Evolutionary conservation across 2,329 filamentous ascomycete genomes (phyloP).

Genomic region (Nothophaeocryptopus gaeumannii): DNA sequence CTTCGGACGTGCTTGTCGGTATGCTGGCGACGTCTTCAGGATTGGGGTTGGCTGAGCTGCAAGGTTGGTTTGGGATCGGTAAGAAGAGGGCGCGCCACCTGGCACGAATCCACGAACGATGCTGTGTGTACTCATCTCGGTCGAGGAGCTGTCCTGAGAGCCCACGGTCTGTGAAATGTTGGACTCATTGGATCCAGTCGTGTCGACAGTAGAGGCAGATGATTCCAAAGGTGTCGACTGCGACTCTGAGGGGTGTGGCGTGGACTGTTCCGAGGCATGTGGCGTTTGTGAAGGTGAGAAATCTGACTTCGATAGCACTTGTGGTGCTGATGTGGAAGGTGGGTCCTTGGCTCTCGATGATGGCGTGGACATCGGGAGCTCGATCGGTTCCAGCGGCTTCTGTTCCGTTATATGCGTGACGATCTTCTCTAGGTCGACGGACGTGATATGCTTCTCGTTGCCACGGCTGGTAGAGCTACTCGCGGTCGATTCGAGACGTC

Average conservation of each 20-base stretch:
- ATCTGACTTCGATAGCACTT: slow-evolving; percentile 38
- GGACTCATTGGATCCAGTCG: slow-evolving; percentile 39
- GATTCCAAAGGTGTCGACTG: slow-evolving; percentile 47
- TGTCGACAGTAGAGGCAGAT: slow-evolving; percentile 56
- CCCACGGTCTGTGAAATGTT: slow-evolving; percentile 41
- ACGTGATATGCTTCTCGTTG: slow-evolving; percentile 85
- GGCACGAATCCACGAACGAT: slow-evolving; percentile 85
- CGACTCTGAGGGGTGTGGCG: slow-evolving; percentile 15
- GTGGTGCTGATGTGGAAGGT: slow-evolving; percentile 20
- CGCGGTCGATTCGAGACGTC: slow-evolving; percentile 67
- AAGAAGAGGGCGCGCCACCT: slow-evolving; percentile 67
- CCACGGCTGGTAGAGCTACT: slow-evolving; percentile 62
- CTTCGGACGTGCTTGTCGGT: slow-evolving; percentile 46
- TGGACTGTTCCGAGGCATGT: slow-evolving; percentile 6
- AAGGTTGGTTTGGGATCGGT: slow-evolving; percentile 60
- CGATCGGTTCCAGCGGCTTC: slow-evolving; percentile 61
- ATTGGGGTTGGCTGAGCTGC: slow-evolving; percentile 57
- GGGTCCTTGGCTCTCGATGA: slow-evolving; percentile 12
- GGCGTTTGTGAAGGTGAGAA: slow-evolving; percentile 40
- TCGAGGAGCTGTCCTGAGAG: slow-evolving; percentile 62
- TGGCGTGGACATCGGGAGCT: slow-evolving; percentile 35
- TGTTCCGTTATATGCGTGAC: slow-evolving; percentile 87
- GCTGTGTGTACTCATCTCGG: slow-evolving; percentile 61
- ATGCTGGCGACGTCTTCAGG: slow-evolving; percentile 51
- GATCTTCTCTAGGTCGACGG: slow-evolving; percentile 89